Conservation (phyloP, 1,139 yeast genomes). For the Yueomyces sp. region DNA sequence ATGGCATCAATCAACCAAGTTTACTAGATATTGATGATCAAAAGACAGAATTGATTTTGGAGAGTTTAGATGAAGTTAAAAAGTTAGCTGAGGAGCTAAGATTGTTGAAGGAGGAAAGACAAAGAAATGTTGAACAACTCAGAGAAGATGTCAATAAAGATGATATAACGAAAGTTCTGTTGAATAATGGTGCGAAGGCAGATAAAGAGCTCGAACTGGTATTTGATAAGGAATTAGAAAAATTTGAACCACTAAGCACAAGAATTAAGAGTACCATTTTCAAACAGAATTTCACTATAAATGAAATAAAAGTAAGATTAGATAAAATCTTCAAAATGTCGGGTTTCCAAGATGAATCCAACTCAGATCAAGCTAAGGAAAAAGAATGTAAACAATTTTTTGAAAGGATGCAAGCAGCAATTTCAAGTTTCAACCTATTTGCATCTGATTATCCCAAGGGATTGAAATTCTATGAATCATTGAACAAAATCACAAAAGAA, state of each 20-base stretch:
- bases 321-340: slow-evolving; percentile 37
- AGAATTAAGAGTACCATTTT: slow-evolving; percentile 58
- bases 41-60: slow-evolving; percentile 22
- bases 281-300: slow-evolving; percentile 47
- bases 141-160: slow-evolving; percentile 66
- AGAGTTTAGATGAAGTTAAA: slow-evolving; percentile 26
- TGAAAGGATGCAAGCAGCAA: slow-evolving; percentile 36
- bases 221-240: slow-evolving; percentile 63
- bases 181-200: slow-evolving; percentile 49
- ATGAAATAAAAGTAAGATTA: slow-evolving; percentile 48
- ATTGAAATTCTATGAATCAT: slow-evolving; percentile 44
- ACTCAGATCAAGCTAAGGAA: slow-evolving; percentile 28
- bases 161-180: slow-evolving; percentile 70
- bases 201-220: slow-evolving; percentile 48
- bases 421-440: slow-evolving; percentile 39
- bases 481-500: slow-evolving; percentile 32
- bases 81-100: slow-evolving; percentile 36
- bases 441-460: slow-evolving; percentile 52
- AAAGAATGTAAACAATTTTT: slow-evolving; percentile 29
- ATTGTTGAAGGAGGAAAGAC: slow-evolving; percentile 47
- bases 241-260: slow-evolving; percentile 57
- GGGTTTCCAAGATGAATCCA: slow-evolving; percentile 26
- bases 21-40: slow-evolving; percentile 53
- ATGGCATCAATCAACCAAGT: slow-evolving; percentile 27
- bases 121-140: slow-evolving; percentile 46